Evolutionary conservation across 345 rosid species (phyloP).

Genomic region (Lepidium sativum): DNA sequence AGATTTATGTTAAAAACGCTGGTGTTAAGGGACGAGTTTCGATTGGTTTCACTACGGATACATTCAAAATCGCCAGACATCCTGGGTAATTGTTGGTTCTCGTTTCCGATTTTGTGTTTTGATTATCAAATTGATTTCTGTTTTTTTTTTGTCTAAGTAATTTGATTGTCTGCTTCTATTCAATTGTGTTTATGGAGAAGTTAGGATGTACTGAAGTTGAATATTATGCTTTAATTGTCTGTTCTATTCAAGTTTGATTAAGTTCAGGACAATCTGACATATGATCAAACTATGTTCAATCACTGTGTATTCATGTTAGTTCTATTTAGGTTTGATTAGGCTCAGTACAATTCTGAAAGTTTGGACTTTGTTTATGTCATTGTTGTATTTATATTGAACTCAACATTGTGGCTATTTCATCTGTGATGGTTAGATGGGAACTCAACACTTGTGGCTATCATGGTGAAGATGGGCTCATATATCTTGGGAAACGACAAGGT

Average conservation of each 20-base stretch:
- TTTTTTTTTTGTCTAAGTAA: neutral
- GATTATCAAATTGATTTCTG: neutral
- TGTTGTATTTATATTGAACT: neutral
- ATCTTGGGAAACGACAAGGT: slow-evolving; percentile 65
- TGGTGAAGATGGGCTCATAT: slow-evolving; percentile 80
- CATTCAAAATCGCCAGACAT: slow-evolving; percentile 68
- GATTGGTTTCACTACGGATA: slow-evolving; percentile 68
- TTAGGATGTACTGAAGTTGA: neutral
- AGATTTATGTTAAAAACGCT: slow-evolving; percentile 68
- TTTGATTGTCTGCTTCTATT: neutral
- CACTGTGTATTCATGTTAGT: neutral
- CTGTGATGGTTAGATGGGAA: slow-evolving; percentile 64
- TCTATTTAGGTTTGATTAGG: neutral
- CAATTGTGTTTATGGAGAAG: neutral
- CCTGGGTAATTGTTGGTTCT: slow-evolving; percentile 43
- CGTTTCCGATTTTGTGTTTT: neutral
- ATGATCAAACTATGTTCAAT: neutral
- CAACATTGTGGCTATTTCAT: neutral
- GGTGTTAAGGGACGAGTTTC: slow-evolving; percentile 64
- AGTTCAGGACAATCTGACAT: neutral
- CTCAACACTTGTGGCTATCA: slow-evolving; percentile 84
- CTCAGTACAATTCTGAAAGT: neutral
- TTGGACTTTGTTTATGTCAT: neutral
- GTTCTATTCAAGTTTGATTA: neutral
- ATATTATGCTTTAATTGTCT: neutral